A percentile compares a stretch with the other conserved stretches of the same genome.
phyloP scores from a whole-genome alignment of 1,284 basidiomycete species.

The Ceratobasidium sp. region DNA sequence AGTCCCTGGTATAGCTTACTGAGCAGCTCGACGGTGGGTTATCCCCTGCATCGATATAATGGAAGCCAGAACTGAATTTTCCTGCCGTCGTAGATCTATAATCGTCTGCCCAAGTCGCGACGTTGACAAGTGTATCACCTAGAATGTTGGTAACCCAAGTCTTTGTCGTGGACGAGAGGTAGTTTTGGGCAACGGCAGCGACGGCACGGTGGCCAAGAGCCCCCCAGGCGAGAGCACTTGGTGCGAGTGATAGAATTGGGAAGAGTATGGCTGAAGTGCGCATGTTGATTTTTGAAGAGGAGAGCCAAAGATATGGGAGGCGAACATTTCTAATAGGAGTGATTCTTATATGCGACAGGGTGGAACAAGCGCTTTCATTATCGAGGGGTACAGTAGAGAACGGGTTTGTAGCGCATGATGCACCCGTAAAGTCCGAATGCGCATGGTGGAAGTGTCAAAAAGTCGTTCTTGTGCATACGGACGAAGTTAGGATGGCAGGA shows the following conservation, averaged over 20 bases:
- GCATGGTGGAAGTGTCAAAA: background rate
- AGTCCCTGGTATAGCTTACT: constrained; percentile 45
- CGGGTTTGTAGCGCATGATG: background rate
- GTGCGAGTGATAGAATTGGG: constrained; percentile 29
- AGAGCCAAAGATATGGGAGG: background rate
- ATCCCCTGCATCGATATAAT: constrained; percentile 47
- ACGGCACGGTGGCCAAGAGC: constrained; percentile 47
- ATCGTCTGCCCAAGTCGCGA: constrained; percentile 47
- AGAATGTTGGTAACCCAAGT: constrained; percentile 43
- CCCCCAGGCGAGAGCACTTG: constrained; percentile 31
- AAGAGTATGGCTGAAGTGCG: constrained; percentile 24
- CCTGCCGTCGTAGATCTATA: constrained; percentile 34
- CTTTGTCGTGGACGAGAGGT: constrained; percentile 42
- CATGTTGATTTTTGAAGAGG: constrained; percentile 12
- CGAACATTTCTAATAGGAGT: no score
- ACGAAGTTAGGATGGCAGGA: background rate
- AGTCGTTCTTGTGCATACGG: constrained; percentile 1
- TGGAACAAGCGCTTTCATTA: background rate
- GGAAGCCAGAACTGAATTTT: constrained; percentile 34
- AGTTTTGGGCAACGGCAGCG: constrained; percentile 46
- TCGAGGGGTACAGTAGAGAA: background rate
- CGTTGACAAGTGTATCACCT: constrained; percentile 40
- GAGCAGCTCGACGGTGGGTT: constrained; percentile 46
- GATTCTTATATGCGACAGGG: background rate
- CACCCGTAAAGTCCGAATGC: background rate